These are phyloP conservation scores for Cercospora citrullina DNA, from an alignment of 2,329 filamentous ascomycete genomes.

Conservation along the genomic window DNA sequence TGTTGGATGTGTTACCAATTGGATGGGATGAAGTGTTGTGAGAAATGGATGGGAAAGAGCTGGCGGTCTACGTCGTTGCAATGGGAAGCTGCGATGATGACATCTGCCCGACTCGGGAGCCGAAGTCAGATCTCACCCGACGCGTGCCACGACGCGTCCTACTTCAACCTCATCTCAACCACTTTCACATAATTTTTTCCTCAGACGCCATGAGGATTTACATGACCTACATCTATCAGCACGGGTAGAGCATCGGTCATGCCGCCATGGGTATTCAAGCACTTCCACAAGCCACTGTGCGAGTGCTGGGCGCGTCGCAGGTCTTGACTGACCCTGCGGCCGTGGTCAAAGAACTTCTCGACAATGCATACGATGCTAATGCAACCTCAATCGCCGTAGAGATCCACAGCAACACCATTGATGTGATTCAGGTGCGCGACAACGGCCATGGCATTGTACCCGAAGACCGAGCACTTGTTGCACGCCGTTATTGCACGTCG, in stretches of 20 bases:
- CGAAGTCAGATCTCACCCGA: neutral
- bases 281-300: slow-evolving; percentile 47
- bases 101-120: neutral
- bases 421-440: slow-evolving; percentile 68
- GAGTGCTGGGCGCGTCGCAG: slow-evolving; percentile 62
- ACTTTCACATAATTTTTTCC: neutral
- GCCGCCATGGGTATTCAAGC: slow-evolving; percentile 44
- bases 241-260: neutral
- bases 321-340: slow-evolving; percentile 60
- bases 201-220: neutral
- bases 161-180: neutral
- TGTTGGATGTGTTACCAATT: neutral
- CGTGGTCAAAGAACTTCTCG: slow-evolving; percentile 73
- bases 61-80: neutral
- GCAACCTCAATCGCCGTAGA: slow-evolving; percentile 66
- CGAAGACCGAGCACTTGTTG: slow-evolving; percentile 62
- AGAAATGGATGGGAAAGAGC: neutral
- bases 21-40: neutral
- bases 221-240: neutral
- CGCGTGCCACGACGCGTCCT: neutral
- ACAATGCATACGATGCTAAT: slow-evolving; percentile 72
- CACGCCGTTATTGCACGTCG: slow-evolving; percentile 70
- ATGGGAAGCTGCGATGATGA: slow-evolving; percentile 5
- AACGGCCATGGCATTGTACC: slow-evolving; percentile 70
- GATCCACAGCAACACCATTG: slow-evolving; percentile 65